Base-by-base conservation (phyloP, 2,329 filamentous ascomycete genomes). In the Trichoderma endophyticum region DNA sequence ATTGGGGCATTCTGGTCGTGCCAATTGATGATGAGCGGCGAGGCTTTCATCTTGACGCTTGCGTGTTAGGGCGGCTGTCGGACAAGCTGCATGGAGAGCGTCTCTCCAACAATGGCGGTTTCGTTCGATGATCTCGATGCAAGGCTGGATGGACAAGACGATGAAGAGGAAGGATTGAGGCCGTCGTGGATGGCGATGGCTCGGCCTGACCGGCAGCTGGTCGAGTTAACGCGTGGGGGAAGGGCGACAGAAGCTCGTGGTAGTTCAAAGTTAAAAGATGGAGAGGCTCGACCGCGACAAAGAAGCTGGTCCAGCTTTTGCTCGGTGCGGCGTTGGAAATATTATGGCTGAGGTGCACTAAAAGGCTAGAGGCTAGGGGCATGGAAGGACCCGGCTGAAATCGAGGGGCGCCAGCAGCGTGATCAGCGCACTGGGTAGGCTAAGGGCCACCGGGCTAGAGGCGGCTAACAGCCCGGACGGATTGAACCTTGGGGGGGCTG, bases 1-100 rank as follows among this genome's bases (percentile, higher is more conserved):
- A 99, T 95, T 72, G 96, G 96, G 78, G 93, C 91, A 84, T 97
- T 97, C 80, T 97, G 93, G 82, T 98, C 93, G 84, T 99, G 97
- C 96, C 96, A 99, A 86, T 97, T 94, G 84, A 99, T 95, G 80
- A 98, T 95, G 77, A 99, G 88, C 77, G 96, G 95, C 79, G 94
- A 92, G 80, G 94, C 95, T 89, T 97, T 98, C 96, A 99, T 99
- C 81, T 82, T 86, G 82, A 79, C 79, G 77, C 77, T 72, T 71
- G 73, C 62, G 64, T 75, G 72, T 75, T 77, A 76, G 59, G 76
- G 76, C 61, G 75, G 77, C 71, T 68, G 75, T 72, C 70, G 73
- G 72, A 75, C 72, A 76, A 76, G 76, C 77, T 73, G 79, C 80
- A 81, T 81, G 76, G 73, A 75, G 75, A 60, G 56, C 54, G 28